These are phyloP conservation scores for Malus hybrid DNA, from an alignment of 331 rosid species.

Conservation along the genomic window DNA sequence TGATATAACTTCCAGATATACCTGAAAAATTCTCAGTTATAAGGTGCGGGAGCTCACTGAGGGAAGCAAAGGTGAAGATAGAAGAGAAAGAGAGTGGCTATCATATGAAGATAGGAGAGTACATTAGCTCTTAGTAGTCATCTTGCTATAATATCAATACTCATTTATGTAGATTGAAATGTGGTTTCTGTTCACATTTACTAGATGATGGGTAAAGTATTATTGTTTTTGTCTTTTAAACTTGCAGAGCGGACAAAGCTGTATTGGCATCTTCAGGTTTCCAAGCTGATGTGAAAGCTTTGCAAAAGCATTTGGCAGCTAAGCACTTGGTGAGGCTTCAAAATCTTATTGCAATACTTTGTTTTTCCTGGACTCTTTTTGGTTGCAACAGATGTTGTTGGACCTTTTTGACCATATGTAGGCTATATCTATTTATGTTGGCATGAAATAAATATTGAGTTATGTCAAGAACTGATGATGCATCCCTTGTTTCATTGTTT, in stretches of 20 bases:
- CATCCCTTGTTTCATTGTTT: neutral
- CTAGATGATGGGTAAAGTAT: neutral
- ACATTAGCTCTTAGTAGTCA: neutral
- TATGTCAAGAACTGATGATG: neutral
- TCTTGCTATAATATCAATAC: no score
- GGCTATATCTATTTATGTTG: neutral
- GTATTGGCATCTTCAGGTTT: slow-evolving; percentile 94
- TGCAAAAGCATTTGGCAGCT: slow-evolving; percentile 77
- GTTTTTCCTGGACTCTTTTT: neutral
- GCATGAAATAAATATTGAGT: neutral
- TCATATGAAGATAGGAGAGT: neutral
- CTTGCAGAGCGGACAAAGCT: slow-evolving; percentile 65
- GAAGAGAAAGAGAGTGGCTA: neutral
- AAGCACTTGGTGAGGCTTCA: slow-evolving; percentile 66
- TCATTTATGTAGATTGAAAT: neutral
- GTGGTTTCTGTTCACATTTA: neutral
- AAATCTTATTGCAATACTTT: neutral
- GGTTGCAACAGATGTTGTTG: neutral
- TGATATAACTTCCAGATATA: neutral
- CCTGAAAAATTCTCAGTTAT: neutral
- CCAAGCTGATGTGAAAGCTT: slow-evolving; percentile 96
- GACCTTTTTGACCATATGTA: neutral
- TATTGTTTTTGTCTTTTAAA: neutral
- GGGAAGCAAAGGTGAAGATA: neutral
- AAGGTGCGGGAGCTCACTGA: neutral